These are phyloP conservation scores for Ophiostoma quercus DNA, from an alignment of 2,329 filamentous ascomycete species.

Conservation along the genomic window DNA sequence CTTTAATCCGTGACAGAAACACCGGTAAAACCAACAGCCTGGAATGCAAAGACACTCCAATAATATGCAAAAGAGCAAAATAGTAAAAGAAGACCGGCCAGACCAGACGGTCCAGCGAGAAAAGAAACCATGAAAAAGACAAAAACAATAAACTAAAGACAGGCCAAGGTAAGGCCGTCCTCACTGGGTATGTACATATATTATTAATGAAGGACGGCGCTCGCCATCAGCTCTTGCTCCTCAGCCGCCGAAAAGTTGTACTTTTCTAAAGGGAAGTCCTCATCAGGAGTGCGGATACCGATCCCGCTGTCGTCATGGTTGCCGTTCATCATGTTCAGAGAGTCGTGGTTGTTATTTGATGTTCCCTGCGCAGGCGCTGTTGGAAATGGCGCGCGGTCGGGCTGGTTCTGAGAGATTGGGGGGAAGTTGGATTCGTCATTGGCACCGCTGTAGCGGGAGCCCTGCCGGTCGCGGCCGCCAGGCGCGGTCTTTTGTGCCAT, in stretches of 20 bases:
- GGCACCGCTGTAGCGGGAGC: slow-evolving; percentile 42
- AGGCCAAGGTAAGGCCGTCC: neutral
- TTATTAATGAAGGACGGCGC: slow-evolving; percentile 29
- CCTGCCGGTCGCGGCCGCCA: slow-evolving; percentile 35
- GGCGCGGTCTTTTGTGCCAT: slow-evolving; percentile 24
- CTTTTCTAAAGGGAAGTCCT: slow-evolving; percentile 58
- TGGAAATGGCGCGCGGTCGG: slow-evolving; percentile 48
- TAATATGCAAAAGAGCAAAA: slow-evolving; percentile 16
- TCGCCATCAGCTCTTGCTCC: slow-evolving; percentile 31
- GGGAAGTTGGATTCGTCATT: slow-evolving; percentile 45
- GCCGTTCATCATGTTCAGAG: slow-evolving; percentile 41
- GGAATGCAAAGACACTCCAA: slow-evolving; percentile 1
- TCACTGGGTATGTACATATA: slow-evolving; percentile 19
- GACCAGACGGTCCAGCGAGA: neutral
- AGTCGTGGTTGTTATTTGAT: slow-evolving; percentile 39
- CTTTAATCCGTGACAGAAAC: neutral
- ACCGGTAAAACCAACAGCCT: slow-evolving; percentile 11
- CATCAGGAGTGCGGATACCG: slow-evolving; percentile 62
- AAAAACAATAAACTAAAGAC: neutral
- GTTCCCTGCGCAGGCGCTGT: slow-evolving; percentile 34
- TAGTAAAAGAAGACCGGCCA: neutral
- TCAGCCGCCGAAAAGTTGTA: slow-evolving; percentile 39
- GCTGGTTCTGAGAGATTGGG: slow-evolving; percentile 45
- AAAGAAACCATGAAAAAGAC: neutral
- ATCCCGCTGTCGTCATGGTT: slow-evolving; percentile 70